Conservation (phyloP, 148 eudicot genomes). For the Persicaria tinctoria region DNA sequence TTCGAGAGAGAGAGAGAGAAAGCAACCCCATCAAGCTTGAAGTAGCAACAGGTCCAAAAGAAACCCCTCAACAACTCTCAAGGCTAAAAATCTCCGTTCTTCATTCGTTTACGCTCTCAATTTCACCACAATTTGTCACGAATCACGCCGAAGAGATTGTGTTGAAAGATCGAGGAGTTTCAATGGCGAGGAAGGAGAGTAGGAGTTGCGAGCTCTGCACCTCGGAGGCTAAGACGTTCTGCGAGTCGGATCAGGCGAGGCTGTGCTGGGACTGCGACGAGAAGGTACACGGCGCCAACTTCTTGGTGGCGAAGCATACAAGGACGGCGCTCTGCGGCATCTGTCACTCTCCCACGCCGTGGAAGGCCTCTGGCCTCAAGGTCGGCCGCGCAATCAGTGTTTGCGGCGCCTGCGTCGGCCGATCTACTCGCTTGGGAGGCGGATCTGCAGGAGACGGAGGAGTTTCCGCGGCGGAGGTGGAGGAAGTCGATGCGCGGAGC, state of each 20-base stretch:
- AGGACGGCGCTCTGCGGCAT: conserved; percentile 32
- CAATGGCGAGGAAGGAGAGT: conserved; percentile 9
- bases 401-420: conserved; percentile 11
- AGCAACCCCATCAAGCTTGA: neutral
- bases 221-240: conserved; percentile 21
- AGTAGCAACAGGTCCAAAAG: neutral
- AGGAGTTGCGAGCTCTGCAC: conserved; percentile 29
- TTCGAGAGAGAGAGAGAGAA: neutral
- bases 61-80: neutral
- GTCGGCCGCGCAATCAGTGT: conserved; percentile 15
- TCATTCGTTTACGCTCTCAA: neutral
- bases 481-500: neutral
- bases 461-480: neutral
- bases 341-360: conserved; percentile 36
- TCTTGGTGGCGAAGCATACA: conserved; percentile 33
- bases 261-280: conserved; percentile 39
- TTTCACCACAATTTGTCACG: neutral
- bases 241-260: conserved; percentile 38
- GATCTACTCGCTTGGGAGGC: neutral
- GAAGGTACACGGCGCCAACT: conserved; percentile 43
- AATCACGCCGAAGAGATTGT: neutral
- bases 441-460: neutral
- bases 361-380: conserved; percentile 38
- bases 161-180: neutral
- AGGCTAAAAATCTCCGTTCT: neutral